These are phyloP conservation scores for Linderniella brevidens DNA, from an alignment of 257 asterid species.

Conservation along the genomic window DNA sequence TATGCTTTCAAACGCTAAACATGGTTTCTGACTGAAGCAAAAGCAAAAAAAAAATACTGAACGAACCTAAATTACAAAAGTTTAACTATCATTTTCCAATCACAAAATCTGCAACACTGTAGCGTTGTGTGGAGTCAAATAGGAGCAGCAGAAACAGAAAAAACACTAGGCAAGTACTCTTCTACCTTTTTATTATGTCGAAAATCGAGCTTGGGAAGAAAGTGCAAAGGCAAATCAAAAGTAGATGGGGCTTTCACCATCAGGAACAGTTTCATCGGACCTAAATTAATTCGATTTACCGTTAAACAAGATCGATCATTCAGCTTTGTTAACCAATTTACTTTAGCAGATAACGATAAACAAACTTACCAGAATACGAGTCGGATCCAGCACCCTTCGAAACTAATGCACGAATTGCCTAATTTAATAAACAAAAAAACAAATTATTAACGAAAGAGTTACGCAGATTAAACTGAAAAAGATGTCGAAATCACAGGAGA, in stretches of 20 bases:
- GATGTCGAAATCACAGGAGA: neutral
- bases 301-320: conserved; percentile 3
- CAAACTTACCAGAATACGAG: conserved; percentile 44
- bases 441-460: conserved; percentile 6
- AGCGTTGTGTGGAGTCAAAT: neutral
- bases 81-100: no score
- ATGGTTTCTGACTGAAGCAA: neutral
- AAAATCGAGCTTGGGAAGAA: conserved; percentile 88
- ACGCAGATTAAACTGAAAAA: neutral
- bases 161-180: neutral
- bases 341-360: neutral
- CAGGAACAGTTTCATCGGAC: conserved; percentile 72
- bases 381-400: conserved; percentile 82
- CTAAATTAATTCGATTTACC: conserved; percentile 19
- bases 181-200: conserved; percentile 57
- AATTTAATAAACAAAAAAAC: conserved; percentile 8
- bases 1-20: conserved; percentile 2
- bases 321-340: neutral
- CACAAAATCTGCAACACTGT: neutral
- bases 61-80: no score
- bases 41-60: neutral
- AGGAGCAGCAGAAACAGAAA: neutral
- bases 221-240: conserved; percentile 51
- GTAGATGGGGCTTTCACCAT: conserved; percentile 72
- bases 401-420: conserved; percentile 77